phyloP scores from a whole-genome alignment of 1,284 basidiomycete genomes.

The Inonotus hispidus region DNA sequence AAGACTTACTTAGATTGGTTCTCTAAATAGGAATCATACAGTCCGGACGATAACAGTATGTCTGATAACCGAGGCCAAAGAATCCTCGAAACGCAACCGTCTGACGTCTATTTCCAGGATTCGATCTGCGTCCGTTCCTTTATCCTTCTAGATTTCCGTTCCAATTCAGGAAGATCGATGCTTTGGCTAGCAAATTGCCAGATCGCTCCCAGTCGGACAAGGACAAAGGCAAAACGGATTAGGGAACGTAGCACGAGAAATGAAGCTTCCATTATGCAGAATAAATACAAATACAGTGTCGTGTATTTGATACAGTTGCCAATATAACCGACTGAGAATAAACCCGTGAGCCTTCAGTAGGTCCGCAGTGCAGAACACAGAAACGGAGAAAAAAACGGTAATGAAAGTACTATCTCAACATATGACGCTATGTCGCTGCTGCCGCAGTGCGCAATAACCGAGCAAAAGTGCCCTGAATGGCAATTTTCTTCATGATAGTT shows the following conservation, averaged over 20 bases:
- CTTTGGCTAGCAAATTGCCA: constrained; percentile 67
- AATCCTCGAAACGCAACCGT: background rate
- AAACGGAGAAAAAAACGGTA: background rate
- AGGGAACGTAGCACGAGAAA: constrained; percentile 3
- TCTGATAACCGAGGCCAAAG: constrained; percentile 10
- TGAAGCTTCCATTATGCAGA: background rate
- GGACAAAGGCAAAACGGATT: constrained; percentile 38
- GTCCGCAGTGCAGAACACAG: background rate
- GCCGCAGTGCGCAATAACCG: constrained; percentile 43
- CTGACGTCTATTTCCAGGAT: constrained; percentile 48
- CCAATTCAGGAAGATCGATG: constrained; percentile 95
- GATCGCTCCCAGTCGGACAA: constrained; percentile 50
- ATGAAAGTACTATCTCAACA: background rate
- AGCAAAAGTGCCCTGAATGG: constrained; percentile 69
- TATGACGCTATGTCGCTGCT: constrained; percentile 8
- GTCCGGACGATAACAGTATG: constrained; percentile 93
- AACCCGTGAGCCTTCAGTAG: background rate
- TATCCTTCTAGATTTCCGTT: constrained; percentile 93
- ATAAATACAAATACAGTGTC: constrained; percentile 31
- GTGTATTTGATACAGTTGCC: constrained; percentile 13
- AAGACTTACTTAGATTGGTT: constrained; percentile 4
- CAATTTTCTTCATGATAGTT: constrained; percentile 83
- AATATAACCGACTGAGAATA: constrained; percentile 1
- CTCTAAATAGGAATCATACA: constrained; percentile 76
- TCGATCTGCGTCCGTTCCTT: constrained; percentile 93